Evolutionary conservation across 2,329 filamentous ascomycete genomes (phyloP), one percentile per base, ranked within the genome.

Genomic region (Scedosporium minutisporum): DNA sequence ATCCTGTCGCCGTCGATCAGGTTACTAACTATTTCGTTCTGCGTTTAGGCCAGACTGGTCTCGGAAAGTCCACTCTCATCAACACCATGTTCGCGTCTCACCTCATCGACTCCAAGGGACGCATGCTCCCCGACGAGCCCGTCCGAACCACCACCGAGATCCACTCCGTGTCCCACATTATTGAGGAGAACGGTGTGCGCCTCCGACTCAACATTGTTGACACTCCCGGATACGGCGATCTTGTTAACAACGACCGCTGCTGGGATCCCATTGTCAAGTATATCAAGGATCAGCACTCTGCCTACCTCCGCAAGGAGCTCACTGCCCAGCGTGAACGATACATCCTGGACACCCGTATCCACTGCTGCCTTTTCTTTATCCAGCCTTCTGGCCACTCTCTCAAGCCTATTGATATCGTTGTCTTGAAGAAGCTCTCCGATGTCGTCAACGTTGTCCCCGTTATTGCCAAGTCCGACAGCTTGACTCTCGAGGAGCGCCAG

Each of bases 261-360:
- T 99, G 95, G 95, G 95, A 99, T 75, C 95, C 95, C 67, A 99
- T 99, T 76, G 93, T 99, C 84, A 99, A 99, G 84, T 99, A 99
- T 81, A 99, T 99, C 85, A 99, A 99, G 85, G 95, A 99, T 79
- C 95, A 99, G 83, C 95, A 99, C 84, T 97, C 92, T 61, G 93
- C 95, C 72, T 99, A 97, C 82, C 87, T 99, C 70, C 91, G 95
- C 78, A 99, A 99, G 85, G 95, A 99, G 79, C 91, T 99, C 73
- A 97, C 95, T 63, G 95, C 95, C 69, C 95, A 99, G 84, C 91
- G 95, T 79, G 95, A 99, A 80, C 89, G 95, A 72, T 99, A 99
- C 78, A 97, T 99, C 69, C 93, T 96, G 82, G 95, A 99, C 79
- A 99, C 95, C 69, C 90, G 95, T 73, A 97, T 99, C 73, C 95